These are phyloP conservation scores for Rhodotorula diobovata DNA, from an alignment of 768 basidiomycete species.

Conservation along the genomic window DNA sequence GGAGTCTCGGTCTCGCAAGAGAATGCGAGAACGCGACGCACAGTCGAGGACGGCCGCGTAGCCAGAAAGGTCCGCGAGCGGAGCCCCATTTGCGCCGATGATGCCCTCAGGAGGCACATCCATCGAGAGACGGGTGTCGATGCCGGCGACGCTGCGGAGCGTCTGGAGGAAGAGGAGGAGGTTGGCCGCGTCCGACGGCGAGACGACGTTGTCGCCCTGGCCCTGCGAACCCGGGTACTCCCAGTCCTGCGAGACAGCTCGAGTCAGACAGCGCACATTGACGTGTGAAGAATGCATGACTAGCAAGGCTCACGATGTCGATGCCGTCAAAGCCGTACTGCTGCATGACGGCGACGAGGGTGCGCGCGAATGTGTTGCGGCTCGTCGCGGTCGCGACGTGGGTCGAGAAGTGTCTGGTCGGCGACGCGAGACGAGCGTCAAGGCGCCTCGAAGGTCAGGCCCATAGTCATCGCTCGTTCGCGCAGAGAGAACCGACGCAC, in stretches of 20 bases:
- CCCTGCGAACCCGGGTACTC: conserved; percentile 10
- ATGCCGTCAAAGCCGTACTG: conserved; percentile 54
- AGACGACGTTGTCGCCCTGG: conserved; percentile 8
- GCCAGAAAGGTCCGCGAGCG: conserved; percentile 3
- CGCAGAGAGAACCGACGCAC: background rate
- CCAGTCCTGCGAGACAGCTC: conserved; percentile 7
- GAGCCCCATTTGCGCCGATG: background rate
- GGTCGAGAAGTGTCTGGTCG: conserved; percentile 57
- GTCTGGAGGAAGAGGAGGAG: conserved; percentile 33
- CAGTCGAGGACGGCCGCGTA: conserved; percentile 24
- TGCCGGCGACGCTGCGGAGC: conserved; percentile 21
- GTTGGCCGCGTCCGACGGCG: conserved; percentile 16
- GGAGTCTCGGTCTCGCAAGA: no score
- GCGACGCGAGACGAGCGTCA: background rate
- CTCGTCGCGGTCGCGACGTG: conserved; percentile 58
- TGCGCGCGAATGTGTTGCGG: conserved; percentile 63
- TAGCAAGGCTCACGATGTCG: conserved; percentile 1
- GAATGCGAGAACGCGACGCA: background rate
- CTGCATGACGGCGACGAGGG: conserved; percentile 54
- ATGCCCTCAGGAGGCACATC: conserved; percentile 3
- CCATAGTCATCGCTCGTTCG: no score
- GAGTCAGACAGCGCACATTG: no score
- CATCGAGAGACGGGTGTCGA: conserved; percentile 18
- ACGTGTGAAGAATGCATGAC: background rate
- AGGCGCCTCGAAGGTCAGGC: no score